A percentile compares a stretch with the other conserved stretches of the same genome.
phyloP scores from a whole-genome alignment of 1,139 yeast species.

The Debaryomycetaceae sp. region DNA sequence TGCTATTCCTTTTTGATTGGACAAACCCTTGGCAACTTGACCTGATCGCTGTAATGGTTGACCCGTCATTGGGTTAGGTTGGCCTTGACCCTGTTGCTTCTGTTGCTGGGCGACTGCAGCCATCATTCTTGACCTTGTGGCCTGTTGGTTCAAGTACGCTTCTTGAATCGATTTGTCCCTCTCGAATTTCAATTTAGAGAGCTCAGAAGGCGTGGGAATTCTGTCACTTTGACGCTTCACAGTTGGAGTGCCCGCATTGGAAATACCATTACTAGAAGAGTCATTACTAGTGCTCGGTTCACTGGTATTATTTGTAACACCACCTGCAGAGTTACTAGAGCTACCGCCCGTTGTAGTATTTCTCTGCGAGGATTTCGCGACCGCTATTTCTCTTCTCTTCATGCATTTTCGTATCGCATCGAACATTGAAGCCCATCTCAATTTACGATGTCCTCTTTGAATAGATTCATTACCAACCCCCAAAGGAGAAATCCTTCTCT shows the following conservation, averaged over 20 bases:
- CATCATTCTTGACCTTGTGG: conserved; percentile 35
- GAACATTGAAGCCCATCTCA: conserved; percentile 93
- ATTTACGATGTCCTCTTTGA: conserved; percentile 84
- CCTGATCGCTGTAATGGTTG: conserved; percentile 2
- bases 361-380: conserved; percentile 34
- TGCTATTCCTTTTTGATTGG: conserved; percentile 3
- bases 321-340: conserved; percentile 5
- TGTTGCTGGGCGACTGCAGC: conserved; percentile 40
- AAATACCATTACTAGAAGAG: conserved; percentile 2
- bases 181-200: conserved; percentile 76
- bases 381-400: conserved; percentile 70
- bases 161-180: conserved; percentile 82
- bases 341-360: conserved; percentile 18
- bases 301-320: conserved; percentile 2
- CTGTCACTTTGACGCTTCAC: conserved; percentile 27
- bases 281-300: conserved; percentile 5
- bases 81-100: conserved; percentile 18
- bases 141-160: conserved; percentile 57
- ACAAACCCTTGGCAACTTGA: background rate
- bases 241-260: conserved; percentile 7
- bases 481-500: conserved; percentile 83
- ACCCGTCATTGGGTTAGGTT: conserved; percentile 2
- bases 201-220: conserved; percentile 76
- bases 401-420: conserved; percentile 91
- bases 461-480: conserved; percentile 91